Evolutionary conservation across 2,329 filamentous ascomycete species (phyloP).

Genomic region (Ambrosiella cleistominuta): DNA sequence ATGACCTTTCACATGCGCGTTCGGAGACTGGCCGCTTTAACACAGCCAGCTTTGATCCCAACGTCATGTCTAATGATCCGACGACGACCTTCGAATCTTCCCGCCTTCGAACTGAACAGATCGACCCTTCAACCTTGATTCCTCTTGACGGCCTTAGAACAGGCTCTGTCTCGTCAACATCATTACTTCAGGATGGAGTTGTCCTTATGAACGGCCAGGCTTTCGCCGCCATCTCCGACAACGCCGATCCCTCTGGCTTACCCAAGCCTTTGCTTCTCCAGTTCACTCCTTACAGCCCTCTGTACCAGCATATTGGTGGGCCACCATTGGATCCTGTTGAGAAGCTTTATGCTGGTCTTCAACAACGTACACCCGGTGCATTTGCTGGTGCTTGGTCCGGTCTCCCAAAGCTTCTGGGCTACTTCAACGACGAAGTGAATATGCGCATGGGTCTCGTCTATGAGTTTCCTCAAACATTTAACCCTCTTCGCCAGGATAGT

Average conservation of each 20-base stretch:
- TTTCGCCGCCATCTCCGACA: conserved; percentile 16
- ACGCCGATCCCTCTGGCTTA: background rate
- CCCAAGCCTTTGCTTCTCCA: conserved; percentile 45
- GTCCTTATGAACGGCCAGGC: conserved; percentile 29
- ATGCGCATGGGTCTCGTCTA: conserved; percentile 61
- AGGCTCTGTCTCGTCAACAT: background rate
- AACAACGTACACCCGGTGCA: conserved; percentile 26
- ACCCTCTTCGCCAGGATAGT: background rate
- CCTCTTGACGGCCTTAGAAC: conserved; percentile 20
- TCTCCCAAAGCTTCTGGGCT: conserved; percentile 43
- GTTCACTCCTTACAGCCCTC: conserved; percentile 47
- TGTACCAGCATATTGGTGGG: conserved; percentile 27
- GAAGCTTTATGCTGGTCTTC: conserved; percentile 41
- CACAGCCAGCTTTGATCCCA: background rate
- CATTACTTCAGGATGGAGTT: conserved; percentile 6
- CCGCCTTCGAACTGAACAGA: conserved; percentile 41
- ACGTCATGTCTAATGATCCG: background rate
- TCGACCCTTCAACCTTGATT: conserved; percentile 36
- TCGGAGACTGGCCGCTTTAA: conserved; percentile 24
- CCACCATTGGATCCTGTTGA: conserved; percentile 48
- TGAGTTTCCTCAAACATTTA: conserved; percentile 48
- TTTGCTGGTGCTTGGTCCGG: conserved; percentile 31
- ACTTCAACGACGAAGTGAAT: conserved; percentile 56
- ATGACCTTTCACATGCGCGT: conserved; percentile 54
- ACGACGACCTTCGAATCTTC: conserved; percentile 34